Conservation (phyloP, 768 basidiomycete species). For the Russula vinacea region DNA sequence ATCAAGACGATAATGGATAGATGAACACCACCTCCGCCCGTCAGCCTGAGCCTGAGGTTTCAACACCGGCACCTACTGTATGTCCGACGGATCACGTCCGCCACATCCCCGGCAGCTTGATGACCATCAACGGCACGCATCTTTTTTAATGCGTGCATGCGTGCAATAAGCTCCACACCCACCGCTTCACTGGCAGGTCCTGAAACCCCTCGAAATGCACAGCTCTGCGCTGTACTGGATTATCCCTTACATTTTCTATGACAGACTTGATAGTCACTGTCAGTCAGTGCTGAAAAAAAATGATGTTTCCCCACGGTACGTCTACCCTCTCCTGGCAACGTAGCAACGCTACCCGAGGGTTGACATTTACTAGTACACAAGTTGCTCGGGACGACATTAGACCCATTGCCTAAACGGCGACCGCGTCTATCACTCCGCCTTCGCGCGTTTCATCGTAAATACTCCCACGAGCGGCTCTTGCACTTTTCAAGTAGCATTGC, state of each 20-base stretch:
- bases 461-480: background rate
- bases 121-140: background rate
- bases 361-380: background rate
- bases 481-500: background rate
- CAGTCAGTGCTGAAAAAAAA: background rate
- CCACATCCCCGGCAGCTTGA: too few species aligned
- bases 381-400: conserved; percentile 7
- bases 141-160: too few species aligned
- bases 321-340: background rate
- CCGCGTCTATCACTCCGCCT: background rate
- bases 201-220: too few species aligned
- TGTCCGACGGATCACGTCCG: background rate
- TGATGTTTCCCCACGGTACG: background rate
- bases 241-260: too few species aligned
- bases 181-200: too few species aligned
- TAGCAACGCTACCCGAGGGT: background rate
- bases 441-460: background rate
- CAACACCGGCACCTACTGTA: too few species aligned
- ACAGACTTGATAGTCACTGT: too few species aligned
- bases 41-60: too few species aligned
- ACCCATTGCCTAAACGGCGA: background rate
- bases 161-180: too few species aligned
- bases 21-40: too few species aligned
- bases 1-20: too few species aligned
- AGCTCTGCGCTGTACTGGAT: too few species aligned